phyloP scores from a whole-genome alignment of 192 early-diverging fungal species.

The Entomortierella lignicola region DNA sequence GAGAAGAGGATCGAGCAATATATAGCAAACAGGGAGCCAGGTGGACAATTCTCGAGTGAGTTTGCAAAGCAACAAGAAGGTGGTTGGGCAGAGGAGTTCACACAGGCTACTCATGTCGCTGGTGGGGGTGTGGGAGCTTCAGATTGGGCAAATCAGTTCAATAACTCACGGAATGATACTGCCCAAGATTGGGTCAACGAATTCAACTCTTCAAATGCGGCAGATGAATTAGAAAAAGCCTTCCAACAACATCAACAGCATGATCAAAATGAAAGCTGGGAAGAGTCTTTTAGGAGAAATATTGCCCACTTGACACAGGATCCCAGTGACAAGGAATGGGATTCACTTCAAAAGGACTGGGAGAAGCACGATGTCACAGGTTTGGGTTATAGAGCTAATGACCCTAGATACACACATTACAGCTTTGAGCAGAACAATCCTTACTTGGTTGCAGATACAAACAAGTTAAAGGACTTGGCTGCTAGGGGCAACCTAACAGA shows the following conservation, averaged over 20 bases:
- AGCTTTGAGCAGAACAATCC: slow-evolving; percentile 82
- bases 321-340: slow-evolving; percentile 75
- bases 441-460: slow-evolving; percentile 64
- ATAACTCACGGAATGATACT: slow-evolving; percentile 18
- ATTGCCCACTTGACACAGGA: slow-evolving; percentile 73
- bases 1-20: slow-evolving; percentile 65
- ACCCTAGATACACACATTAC: slow-evolving; percentile 76
- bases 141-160: slow-evolving; percentile 60
- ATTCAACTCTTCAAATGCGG: slow-evolving; percentile 58
- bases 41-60: slow-evolving; percentile 66
- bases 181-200: slow-evolving; percentile 57
- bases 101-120: slow-evolving; percentile 54
- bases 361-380: slow-evolving; percentile 57
- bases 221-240: slow-evolving; percentile 54
- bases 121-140: slow-evolving; percentile 55
- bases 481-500: slow-evolving; percentile 80
- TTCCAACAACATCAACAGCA: slow-evolving; percentile 66
- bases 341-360: slow-evolving; percentile 79
- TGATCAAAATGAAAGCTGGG: slow-evolving; percentile 72
- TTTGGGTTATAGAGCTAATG: slow-evolving; percentile 62
- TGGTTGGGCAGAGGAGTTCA: slow-evolving; percentile 72
- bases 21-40: slow-evolving; percentile 59
- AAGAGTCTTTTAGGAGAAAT: slow-evolving; percentile 75
- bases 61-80: slow-evolving; percentile 67
- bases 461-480: slow-evolving; percentile 61